Percentiles rank a stretch among this genome's conserved stretches.
These are phyloP conservation scores for Trichoderma harzianum DNA, from an alignment of 2,329 filamentous ascomycete genomes.

Conservation along the genomic window DNA sequence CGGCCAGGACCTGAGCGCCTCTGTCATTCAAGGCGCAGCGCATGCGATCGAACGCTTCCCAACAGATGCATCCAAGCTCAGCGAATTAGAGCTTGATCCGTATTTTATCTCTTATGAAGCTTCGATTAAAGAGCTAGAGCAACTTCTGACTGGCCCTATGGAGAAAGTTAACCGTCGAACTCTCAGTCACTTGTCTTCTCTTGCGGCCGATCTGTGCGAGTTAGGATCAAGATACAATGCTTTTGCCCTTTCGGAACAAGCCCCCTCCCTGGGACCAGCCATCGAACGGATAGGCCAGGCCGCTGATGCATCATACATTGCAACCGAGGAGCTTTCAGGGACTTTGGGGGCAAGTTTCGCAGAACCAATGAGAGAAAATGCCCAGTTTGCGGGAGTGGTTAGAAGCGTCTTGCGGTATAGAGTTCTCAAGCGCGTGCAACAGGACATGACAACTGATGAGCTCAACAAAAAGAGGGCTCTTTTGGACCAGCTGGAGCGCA, in stretches of 20 bases:
- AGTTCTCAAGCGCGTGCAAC: slow-evolving; percentile 89
- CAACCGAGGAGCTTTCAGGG: slow-evolving; percentile 84
- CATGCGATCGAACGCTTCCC: slow-evolving; percentile 79
- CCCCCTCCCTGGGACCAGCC: slow-evolving; percentile 80
- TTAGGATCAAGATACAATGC: slow-evolving; percentile 95
- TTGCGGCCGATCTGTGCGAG: slow-evolving; percentile 86
- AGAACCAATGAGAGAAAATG: slow-evolving; percentile 95
- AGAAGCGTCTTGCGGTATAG: slow-evolving; percentile 83
- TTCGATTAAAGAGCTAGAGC: slow-evolving; percentile 87
- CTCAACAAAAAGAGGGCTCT: slow-evolving; percentile 79
- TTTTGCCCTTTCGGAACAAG: slow-evolving; percentile 91
- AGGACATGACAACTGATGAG: slow-evolving; percentile 95
- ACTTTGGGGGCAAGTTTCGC: slow-evolving; percentile 91
- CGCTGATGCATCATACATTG: slow-evolving; percentile 92
- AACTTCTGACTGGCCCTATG: slow-evolving; percentile 84
- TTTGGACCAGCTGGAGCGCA: slow-evolving; percentile 85
- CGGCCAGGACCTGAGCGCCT: slow-evolving; percentile 34
- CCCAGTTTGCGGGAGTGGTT: slow-evolving; percentile 94
- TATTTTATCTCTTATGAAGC: slow-evolving; percentile 94
- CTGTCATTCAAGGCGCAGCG: slow-evolving; percentile 39
- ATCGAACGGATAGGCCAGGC: slow-evolving; percentile 95
- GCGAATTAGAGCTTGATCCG: slow-evolving; percentile 87
- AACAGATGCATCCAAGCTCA: slow-evolving; percentile 69
- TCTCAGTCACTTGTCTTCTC: slow-evolving; percentile 75
- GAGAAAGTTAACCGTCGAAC: slow-evolving; percentile 94